Evolutionary conservation across 805 yeast genomes (phyloP).

Genomic region (Metschnikowia chrysomelidarum): DNA sequence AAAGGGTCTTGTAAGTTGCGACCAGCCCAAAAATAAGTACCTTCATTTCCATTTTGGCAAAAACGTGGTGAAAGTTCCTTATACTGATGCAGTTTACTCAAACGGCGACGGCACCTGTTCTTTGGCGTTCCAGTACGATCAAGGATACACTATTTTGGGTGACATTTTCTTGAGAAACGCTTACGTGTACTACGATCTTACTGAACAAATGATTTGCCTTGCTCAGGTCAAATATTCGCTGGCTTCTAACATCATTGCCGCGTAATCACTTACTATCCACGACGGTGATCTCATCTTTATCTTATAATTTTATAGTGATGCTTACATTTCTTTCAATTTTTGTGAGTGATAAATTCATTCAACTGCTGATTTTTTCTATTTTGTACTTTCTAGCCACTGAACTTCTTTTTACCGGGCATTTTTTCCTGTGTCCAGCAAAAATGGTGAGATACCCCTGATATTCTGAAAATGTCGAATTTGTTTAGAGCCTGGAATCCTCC

Average conservation of each 20-base stretch:
- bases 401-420: too few relatives aligned
- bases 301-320: too few relatives aligned
- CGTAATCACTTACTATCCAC: too few relatives aligned
- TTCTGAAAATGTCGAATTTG: too few relatives aligned
- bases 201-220: conserved; percentile 16
- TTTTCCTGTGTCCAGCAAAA: too few relatives aligned
- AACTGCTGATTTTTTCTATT: too few relatives aligned
- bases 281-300: too few relatives aligned
- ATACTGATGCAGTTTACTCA: conserved; percentile 7
- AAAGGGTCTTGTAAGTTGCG: conserved; percentile 9
- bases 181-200: conserved; percentile 19
- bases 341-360: too few relatives aligned
- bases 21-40: conserved; percentile 16
- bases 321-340: too few relatives aligned
- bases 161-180: conserved; percentile 20
- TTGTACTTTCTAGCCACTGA: too few relatives aligned
- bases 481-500: too few relatives aligned
- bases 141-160: conserved; percentile 15
- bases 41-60: conserved; percentile 14
- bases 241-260: conserved; percentile 13
- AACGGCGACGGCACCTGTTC: conserved; percentile 12
- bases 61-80: conserved; percentile 9
- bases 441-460: too few relatives aligned
- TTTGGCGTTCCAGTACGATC: conserved; percentile 13
- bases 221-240: conserved; percentile 14